Base-by-base conservation (phyloP, 2,329 filamentous ascomycete genomes). In the Claviceps lovelessii region DNA sequence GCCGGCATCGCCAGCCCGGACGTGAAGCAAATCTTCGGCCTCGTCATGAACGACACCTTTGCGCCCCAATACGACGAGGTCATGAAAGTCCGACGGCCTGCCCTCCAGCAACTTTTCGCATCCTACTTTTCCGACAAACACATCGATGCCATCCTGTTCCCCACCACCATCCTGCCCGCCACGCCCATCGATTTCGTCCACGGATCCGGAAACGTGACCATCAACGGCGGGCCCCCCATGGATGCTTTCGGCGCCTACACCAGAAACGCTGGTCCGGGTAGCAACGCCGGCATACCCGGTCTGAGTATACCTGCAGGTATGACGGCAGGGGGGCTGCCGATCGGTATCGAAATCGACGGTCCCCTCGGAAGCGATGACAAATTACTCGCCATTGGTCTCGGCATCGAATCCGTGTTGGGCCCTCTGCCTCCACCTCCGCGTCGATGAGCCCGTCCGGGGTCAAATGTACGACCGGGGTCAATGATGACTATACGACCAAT, bases 281-380 rank as follows among this genome's bases (percentile, higher is more conserved):
- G 58, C 48, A 35, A 58, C n/a, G 58, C 58, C 8, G 58, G 58
- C 28, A 55, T 60, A 11, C 58, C 58, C 2, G 58, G 58, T 29
- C 31, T 60, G 42, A 57, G 55, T 39, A 57, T 60, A 23, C 58
- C 58, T 1, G 55, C 49, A 4, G 58, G 58, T 11, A 7, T 55
- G 23, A 60, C 58, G 9, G 9, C 35, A 1, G 28, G 17, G 5
- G 54, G 55, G 10, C 45, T 58, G 46, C 58, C 58, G 4, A 42
- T 60, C 13, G 58, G 58, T 9, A 56, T 60, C 41, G 58, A 60
- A 37, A 56, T 60, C 33, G 52, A 58, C 41, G 58, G 58, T 11
- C 55, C 57, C 17, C 48, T 57, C 5, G 57, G 55, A 31, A 58
- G 58, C 28, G 58, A 60, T 35, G 51, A 53, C 0, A 48, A 28